Evolutionary conservation across 2,329 filamentous ascomycete genomes (phyloP).

Genomic region (Tolypocladium sp.): DNA sequence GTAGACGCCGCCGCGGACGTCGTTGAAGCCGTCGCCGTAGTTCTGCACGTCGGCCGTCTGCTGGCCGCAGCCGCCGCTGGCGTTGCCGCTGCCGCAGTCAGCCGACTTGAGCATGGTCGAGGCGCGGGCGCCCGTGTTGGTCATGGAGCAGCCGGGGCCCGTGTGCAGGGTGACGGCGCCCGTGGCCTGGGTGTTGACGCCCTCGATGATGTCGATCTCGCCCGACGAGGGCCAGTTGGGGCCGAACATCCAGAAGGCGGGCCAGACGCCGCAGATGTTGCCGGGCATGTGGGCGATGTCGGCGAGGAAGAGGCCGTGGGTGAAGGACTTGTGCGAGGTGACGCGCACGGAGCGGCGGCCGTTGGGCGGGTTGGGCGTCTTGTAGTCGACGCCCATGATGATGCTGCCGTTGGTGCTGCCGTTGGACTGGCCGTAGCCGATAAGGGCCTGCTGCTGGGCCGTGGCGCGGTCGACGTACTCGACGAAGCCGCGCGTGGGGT

Average conservation of each 20-base stretch:
- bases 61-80: constrained; percentile 51
- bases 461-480: constrained; percentile 52
- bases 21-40: constrained; percentile 65
- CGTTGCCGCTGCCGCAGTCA: constrained; percentile 49
- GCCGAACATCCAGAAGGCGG: constrained; percentile 62
- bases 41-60: constrained; percentile 38
- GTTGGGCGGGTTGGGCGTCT: constrained; percentile 39
- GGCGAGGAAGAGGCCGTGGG: constrained; percentile 59
- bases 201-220: constrained; percentile 77
- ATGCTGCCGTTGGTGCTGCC: constrained; percentile 39
- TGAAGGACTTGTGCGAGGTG: constrained; percentile 56
- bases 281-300: constrained; percentile 72
- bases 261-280: constrained; percentile 64
- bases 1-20: constrained; percentile 58
- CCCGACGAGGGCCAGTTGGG: constrained; percentile 60
- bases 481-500: constrained; percentile 71
- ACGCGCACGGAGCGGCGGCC: constrained; percentile 67
- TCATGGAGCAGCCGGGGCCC: constrained; percentile 46
- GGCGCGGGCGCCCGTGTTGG: constrained; percentile 34
- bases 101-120: constrained; percentile 34
- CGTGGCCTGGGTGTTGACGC: constrained; percentile 53
- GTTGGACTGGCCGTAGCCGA: constrained; percentile 36
- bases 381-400: constrained; percentile 62
- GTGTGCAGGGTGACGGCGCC: constrained; percentile 65
- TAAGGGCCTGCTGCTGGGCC: constrained; percentile 49